Evolutionary conservation across 2,329 filamentous ascomycete genomes (phyloP).

Genomic region (Boeremia lycopersici): DNA sequence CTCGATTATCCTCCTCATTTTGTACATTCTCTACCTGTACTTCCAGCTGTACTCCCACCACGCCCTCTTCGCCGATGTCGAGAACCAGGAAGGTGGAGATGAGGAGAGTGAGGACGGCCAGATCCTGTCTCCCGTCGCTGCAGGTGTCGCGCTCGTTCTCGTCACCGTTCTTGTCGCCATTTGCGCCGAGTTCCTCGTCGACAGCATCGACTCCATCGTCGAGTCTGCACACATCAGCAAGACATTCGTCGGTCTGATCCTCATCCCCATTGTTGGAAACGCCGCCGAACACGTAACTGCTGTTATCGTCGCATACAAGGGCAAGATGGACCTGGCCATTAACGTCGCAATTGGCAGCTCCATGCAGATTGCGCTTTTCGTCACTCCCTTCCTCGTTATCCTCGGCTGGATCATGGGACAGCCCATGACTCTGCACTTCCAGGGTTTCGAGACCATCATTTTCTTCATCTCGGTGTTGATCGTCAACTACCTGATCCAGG

Average conservation of each 20-base stretch:
- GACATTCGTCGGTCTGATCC: conserved; percentile 63
- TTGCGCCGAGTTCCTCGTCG: conserved; percentile 61
- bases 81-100: conserved; percentile 39
- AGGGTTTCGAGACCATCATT: conserved; percentile 85
- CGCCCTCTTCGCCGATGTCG: conserved; percentile 53
- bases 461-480: conserved; percentile 85
- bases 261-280: conserved; percentile 64
- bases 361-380: conserved; percentile 63
- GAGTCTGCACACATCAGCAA: conserved; percentile 58
- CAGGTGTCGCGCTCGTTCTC: conserved; percentile 53
- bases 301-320: conserved; percentile 61
- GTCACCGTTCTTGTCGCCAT: conserved; percentile 57
- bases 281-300: conserved; percentile 63
- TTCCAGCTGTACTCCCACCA: conserved; percentile 61
- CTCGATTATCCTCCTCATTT: conserved; percentile 59
- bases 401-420: conserved; percentile 61
- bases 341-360: conserved; percentile 61
- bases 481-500: conserved; percentile 85
- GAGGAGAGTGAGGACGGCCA: conserved; percentile 44
- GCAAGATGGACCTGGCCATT: conserved; percentile 64
- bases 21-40: conserved; percentile 61
- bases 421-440: conserved; percentile 76
- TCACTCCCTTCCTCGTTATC: conserved; percentile 63
- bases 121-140: conserved; percentile 53
- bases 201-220: conserved; percentile 61